phyloP scores from a whole-genome alignment of 352 stramenopile genomes.

The Phytophthora pistaciae region DNA sequence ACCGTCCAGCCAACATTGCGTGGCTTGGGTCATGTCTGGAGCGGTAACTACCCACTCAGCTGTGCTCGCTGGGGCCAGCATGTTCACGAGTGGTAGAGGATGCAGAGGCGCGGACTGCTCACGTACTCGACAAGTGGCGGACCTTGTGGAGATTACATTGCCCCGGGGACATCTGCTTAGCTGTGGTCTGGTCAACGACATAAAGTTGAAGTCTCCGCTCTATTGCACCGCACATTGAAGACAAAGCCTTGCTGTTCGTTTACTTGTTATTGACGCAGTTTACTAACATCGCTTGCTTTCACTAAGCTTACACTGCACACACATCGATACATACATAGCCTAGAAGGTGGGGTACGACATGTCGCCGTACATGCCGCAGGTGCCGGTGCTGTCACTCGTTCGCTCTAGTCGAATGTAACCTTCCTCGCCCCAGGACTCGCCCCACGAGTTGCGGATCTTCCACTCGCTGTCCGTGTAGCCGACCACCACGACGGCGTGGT shows the following conservation, averaged over 20 bases:
- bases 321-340: conserved; percentile 7
- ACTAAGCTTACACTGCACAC: neutral
- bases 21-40: conserved; percentile 16
- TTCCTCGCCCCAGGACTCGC: conserved; percentile 91
- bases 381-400: conserved; percentile 72
- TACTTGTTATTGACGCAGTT: conserved; percentile 23
- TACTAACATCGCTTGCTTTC: conserved; percentile 4
- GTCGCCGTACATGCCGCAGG: conserved; percentile 65
- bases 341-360: conserved; percentile 63
- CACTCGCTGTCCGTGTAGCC: conserved; percentile 94
- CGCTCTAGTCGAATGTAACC: conserved; percentile 95
- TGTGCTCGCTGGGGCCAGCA: conserved; percentile 9
- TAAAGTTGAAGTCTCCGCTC: conserved; percentile 9
- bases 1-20: conserved; percentile 12
- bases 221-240: conserved; percentile 9
- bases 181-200: conserved; percentile 17
- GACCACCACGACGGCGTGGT: conserved; percentile 98
- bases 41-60: conserved; percentile 16
- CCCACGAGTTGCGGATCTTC: conserved; percentile 99
- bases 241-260: conserved; percentile 1
- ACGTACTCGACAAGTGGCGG: conserved; percentile 33
- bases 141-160: conserved; percentile 14
- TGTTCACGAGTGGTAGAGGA: conserved; percentile 9
- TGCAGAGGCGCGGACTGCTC: conserved; percentile 16
- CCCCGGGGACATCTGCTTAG: conserved; percentile 10